phyloP scores from a whole-genome alignment of 2,329 filamentous ascomycete species.

The Xylaria sp. region DNA sequence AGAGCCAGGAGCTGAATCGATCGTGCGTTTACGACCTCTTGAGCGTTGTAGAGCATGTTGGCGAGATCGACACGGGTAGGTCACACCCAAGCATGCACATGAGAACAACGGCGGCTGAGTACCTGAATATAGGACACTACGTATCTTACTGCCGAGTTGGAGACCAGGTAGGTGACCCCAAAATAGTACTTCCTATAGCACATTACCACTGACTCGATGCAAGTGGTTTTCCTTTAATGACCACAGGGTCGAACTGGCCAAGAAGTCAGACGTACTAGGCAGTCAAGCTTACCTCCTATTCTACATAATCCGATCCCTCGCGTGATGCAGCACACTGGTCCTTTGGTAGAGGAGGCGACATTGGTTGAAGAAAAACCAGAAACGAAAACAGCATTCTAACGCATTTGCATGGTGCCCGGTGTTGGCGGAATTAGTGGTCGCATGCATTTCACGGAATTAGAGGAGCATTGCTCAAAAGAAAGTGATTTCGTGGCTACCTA shows the following conservation, averaged over 20 bases:
- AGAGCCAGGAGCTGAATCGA: constrained; percentile 65
- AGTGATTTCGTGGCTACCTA: constrained; percentile 4
- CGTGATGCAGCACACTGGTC: constrained; percentile 23
- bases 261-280: constrained; percentile 83
- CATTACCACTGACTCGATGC: neutral
- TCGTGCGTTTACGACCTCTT: constrained; percentile 86
- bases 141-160: constrained; percentile 87
- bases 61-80: constrained; percentile 83
- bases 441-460: constrained; percentile 36
- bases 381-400: constrained; percentile 13
- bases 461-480: constrained; percentile 37
- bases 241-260: constrained; percentile 86
- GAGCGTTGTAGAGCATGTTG: constrained; percentile 91
- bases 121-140: constrained; percentile 74
- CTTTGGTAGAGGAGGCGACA: neutral
- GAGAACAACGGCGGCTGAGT: neutral
- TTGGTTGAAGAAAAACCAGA: neutral
- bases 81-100: neutral
- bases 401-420: constrained; percentile 45
- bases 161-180: constrained; percentile 67
- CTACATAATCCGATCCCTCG: constrained; percentile 74
- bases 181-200: neutral
- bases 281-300: constrained; percentile 92
- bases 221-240: constrained; percentile 98
- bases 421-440: constrained; percentile 30